A percentile compares a stretch with the other conserved stretches of the same genome.
phyloP scores from a whole-genome alignment of 352 stramenopile species.

The Thalassiosira hispida region DNA sequence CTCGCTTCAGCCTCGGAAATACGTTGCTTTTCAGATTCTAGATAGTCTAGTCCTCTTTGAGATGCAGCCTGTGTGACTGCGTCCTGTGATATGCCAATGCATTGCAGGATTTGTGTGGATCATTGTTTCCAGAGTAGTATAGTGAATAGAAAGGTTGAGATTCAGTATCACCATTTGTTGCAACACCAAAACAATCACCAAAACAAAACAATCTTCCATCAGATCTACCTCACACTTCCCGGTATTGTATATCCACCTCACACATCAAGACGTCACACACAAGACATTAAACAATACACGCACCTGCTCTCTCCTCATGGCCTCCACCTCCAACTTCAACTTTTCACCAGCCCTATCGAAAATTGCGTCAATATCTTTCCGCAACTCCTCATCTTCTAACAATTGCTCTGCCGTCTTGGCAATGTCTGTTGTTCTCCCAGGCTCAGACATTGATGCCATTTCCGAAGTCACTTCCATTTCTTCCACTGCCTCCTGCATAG shows the following conservation, averaged over 20 bases:
- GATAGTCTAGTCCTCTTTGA: slow-evolving; percentile 40
- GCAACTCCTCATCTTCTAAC: slow-evolving; percentile 45
- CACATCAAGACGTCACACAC: background rate
- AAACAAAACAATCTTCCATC: slow-evolving; percentile 1
- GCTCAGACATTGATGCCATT: slow-evolving; percentile 2
- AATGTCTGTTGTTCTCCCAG: slow-evolving; percentile 29
- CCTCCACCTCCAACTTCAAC: slow-evolving; percentile 35
- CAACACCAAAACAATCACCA: background rate
- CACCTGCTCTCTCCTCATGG: slow-evolving; percentile 53
- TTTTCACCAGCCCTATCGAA: slow-evolving; percentile 53
- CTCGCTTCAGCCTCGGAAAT: slow-evolving; percentile 52
- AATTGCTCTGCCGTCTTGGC: slow-evolving; percentile 25
- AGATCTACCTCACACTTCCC: background rate
- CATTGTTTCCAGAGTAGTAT: background rate
- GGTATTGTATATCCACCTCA: background rate
- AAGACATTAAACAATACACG: slow-evolving; percentile 1
- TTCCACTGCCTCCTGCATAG: slow-evolving; percentile 36
- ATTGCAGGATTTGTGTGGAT: background rate
- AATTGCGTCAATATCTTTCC: slow-evolving; percentile 48
- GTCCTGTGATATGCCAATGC: slow-evolving; percentile 22
- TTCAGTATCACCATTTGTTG: too few relatives aligned
- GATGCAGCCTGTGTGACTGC: slow-evolving; percentile 38
- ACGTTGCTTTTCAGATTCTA: slow-evolving; percentile 43
- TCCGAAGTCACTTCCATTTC: slow-evolving; percentile 31
- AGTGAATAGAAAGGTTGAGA: background rate